phyloP scores from a whole-genome alignment of 148 eudicot species.

The Agrostemma githago region DNA sequence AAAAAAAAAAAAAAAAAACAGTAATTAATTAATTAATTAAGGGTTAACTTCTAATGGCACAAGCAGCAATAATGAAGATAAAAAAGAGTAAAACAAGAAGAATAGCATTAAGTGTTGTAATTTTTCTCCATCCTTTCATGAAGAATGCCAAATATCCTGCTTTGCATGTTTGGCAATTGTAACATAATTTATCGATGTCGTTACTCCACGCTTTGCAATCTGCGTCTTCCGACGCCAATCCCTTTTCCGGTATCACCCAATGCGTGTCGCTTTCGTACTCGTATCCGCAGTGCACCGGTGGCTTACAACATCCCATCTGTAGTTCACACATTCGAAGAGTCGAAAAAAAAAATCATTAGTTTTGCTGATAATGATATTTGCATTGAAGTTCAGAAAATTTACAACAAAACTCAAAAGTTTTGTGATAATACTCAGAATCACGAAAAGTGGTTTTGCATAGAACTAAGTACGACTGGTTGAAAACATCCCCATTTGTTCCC shows the following conservation, averaged over 20 bases:
- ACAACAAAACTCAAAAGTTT: no score
- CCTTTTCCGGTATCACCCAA: slow-evolving; percentile 30
- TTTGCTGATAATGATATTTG: no score
- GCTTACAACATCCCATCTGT: slow-evolving; percentile 44
- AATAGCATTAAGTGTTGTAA: slow-evolving; percentile 23
- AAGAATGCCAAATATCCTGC: slow-evolving; percentile 35
- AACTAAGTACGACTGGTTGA: no score
- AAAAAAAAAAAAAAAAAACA: no score
- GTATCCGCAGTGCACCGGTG: slow-evolving; percentile 34
- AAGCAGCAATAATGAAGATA: slow-evolving; percentile 32
- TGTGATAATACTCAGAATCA: no score
- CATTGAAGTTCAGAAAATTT: no score
- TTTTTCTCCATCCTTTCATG: slow-evolving; percentile 31
- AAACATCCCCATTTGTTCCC: no score
- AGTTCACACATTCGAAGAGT: background rate
- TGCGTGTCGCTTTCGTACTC: slow-evolving; percentile 21
- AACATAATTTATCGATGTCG: slow-evolving; percentile 27
- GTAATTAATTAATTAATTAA: no score
- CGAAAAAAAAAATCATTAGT: background rate
- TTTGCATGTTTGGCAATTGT: slow-evolving; percentile 35
- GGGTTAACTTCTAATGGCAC: slow-evolving; percentile 23
- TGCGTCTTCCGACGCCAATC: slow-evolving; percentile 13
- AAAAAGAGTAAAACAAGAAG: slow-evolving; percentile 32
- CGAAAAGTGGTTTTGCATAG: no score
- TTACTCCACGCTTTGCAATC: slow-evolving; percentile 41